Conservation (phyloP, 768 basidiomycete genomes). For the Cantharellus cinnabarinus region DNA sequence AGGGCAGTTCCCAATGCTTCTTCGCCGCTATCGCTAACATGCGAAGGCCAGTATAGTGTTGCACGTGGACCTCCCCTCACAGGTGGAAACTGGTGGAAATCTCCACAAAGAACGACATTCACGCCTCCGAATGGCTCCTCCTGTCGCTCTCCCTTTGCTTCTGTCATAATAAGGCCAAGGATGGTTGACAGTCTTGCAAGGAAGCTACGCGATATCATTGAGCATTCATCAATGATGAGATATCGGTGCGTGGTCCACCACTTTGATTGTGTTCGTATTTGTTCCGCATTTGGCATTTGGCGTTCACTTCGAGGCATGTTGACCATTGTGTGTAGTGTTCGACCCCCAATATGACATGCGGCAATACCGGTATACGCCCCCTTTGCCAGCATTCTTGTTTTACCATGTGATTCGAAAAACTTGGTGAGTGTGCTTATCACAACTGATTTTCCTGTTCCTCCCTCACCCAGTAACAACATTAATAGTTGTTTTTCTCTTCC, state of each 20-base stretch:
- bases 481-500: constrained; percentile 14
- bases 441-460: constrained; percentile 26
- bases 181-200: constrained; percentile 14
- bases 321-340: constrained; percentile 1
- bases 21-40: no score
- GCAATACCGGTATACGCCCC: constrained; percentile 24
- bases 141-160: constrained; percentile 11
- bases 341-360: constrained; percentile 21
- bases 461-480: constrained; percentile 24
- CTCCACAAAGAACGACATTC: constrained; percentile 16
- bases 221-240: constrained; percentile 24
- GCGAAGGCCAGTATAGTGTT: not conserved
- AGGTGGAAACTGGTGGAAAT: constrained; percentile 19
- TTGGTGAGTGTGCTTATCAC: constrained; percentile 22
- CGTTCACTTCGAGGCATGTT: no score
- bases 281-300: not conserved
- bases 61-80: no score
- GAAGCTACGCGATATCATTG: constrained; percentile 16
- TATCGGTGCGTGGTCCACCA: constrained; percentile 4
- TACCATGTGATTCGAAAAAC: constrained; percentile 13
- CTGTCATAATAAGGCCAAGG: not conserved
- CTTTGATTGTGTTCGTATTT: not conserved
- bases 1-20: no score
- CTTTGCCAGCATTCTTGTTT: constrained; percentile 14
- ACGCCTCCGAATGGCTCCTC: constrained; percentile 19